Evolutionary conservation across 2,329 filamentous ascomycete species (phyloP).

Genomic region (Trichoderma pleuroti): DNA sequence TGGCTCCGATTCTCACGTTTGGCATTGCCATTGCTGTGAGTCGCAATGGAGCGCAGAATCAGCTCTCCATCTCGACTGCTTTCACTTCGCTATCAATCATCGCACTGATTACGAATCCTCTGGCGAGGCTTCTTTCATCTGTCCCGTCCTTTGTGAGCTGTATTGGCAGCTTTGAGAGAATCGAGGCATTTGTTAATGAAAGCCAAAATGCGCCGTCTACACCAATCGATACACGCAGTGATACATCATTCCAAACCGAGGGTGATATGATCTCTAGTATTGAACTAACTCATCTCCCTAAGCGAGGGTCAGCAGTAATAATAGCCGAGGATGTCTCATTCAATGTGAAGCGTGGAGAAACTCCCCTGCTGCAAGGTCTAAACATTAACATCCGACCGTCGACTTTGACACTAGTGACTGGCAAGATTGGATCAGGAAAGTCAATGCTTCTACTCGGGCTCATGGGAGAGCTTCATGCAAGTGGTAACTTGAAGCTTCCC

Average conservation of each 20-base stretch:
- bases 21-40: conserved; percentile 22
- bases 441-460: conserved; percentile 2
- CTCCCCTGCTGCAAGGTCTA: neutral
- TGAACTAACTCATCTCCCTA: neutral
- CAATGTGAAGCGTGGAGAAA: neutral
- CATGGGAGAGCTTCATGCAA: conserved; percentile 1
- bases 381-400: neutral
- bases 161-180: conserved; percentile 26
- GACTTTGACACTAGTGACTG: conserved; percentile 1
- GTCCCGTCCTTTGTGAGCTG: conserved; percentile 25
- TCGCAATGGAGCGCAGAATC: neutral
- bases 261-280: neutral
- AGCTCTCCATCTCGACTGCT: conserved; percentile 14
- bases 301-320: neutral
- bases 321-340: neutral
- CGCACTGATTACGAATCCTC: conserved; percentile 22
- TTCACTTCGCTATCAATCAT: conserved; percentile 29
- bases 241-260: neutral
- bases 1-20: conserved; percentile 24
- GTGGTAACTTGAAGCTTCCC: neutral
- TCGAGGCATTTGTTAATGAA: conserved; percentile 20
- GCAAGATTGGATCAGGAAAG: conserved; percentile 11
- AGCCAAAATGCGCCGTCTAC: neutral
- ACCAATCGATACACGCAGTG: neutral
- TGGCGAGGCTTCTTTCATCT: conserved; percentile 23